Evolutionary conservation across 2,329 filamentous ascomycete genomes (phyloP).

Genomic region (Thermothelomyces thermophilus): DNA sequence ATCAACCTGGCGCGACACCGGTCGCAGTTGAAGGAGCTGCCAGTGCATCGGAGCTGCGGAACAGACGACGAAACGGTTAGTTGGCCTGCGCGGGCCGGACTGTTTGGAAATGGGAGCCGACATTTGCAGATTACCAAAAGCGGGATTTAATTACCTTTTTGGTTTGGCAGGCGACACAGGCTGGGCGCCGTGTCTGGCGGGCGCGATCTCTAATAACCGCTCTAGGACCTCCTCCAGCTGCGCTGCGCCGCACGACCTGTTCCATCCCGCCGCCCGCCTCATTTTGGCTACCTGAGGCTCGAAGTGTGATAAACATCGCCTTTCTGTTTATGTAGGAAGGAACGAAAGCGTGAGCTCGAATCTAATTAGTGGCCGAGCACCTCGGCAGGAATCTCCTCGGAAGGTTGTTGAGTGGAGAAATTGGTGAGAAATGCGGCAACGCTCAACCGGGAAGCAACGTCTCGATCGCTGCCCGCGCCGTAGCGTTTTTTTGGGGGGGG

Average conservation of each 20-base stretch:
- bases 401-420: no score
- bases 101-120: not conserved
- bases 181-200: conserved; percentile 2
- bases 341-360: no score
- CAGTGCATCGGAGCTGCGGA: conserved; percentile 12
- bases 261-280: conserved; percentile 12
- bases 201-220: not conserved
- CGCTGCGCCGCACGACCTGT: conserved; percentile 11
- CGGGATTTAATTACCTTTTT: conserved; percentile 6
- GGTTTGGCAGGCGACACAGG: conserved; percentile 9
- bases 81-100: not conserved
- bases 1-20: conserved; percentile 8
- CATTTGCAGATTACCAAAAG: not conserved
- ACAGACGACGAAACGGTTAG: not conserved
- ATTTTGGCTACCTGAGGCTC: conserved; percentile 1
- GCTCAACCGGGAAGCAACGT: no score
- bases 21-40: conserved; percentile 8
- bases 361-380: no score
- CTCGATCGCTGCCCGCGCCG: no score
- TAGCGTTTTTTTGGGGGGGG: no score
- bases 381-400: no score
- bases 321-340: no score
- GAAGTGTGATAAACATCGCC: conserved; percentile 10
- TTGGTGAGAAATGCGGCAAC: no score
- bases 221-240: conserved; percentile 2